phyloP scores from a whole-genome alignment of 148 eudicot species.

The Salicornia ramosissima region DNA sequence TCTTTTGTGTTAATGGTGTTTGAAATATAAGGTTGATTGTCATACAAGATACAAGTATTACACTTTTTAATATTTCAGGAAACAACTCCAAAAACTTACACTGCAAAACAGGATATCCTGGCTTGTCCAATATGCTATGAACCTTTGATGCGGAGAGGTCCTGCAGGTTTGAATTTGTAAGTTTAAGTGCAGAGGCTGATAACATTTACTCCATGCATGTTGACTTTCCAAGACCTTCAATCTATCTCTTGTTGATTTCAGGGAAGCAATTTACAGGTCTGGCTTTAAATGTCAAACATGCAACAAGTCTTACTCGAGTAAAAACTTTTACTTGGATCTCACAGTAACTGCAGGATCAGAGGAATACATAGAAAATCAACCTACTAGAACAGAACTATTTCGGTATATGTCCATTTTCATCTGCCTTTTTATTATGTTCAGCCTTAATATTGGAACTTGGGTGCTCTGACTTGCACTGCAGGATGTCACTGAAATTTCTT shows the following conservation, averaged over 20 bases:
- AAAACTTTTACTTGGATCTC: slow-evolving; percentile 84
- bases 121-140: slow-evolving; percentile 88
- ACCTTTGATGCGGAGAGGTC: slow-evolving; percentile 74
- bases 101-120: slow-evolving; percentile 43
- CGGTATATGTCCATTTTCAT: slow-evolving; percentile 38
- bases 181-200: slow-evolving; percentile 16
- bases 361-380: slow-evolving; percentile 59
- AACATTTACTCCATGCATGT: not conserved
- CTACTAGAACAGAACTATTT: slow-evolving; percentile 78
- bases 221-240: slow-evolving; percentile 21
- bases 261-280: slow-evolving; percentile 91
- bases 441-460: not conserved
- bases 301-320: slow-evolving; percentile 84
- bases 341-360: slow-evolving; percentile 81
- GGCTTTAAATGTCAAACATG: slow-evolving; percentile 79
- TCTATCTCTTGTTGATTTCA: slow-evolving; percentile 29
- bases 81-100: slow-evolving; percentile 25
- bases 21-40: not conserved
- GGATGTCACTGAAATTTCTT: not conserved
- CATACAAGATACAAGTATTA: not conserved
- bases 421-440: not conserved
- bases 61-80: slow-evolving; percentile 33
- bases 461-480: not conserved
- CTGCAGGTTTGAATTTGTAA: slow-evolving; percentile 85
- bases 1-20: not conserved